phyloP scores from a whole-genome alignment of 176 grass and related monocot species.

The Aechmea fasciata region DNA sequence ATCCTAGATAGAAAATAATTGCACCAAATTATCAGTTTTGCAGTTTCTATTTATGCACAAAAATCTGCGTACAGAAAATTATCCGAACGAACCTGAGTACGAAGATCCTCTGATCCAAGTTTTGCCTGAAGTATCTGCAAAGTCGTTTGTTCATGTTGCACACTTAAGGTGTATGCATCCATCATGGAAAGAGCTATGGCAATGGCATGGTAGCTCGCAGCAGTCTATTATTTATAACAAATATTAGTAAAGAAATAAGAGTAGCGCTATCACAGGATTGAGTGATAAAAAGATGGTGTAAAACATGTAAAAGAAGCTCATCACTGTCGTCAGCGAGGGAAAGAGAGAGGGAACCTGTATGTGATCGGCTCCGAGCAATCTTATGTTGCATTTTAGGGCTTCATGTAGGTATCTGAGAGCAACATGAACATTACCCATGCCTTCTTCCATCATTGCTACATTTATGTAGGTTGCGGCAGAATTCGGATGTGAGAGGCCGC shows the following conservation, averaged over 20 bases:
- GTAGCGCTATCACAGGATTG: background rate
- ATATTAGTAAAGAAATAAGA: slow-evolving; percentile 1
- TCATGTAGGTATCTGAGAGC: slow-evolving; percentile 97
- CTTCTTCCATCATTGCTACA: slow-evolving; percentile 99
- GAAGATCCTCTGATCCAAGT: slow-evolving; percentile 93
- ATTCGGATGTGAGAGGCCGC: slow-evolving; percentile 95
- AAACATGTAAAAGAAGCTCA: too few species aligned
- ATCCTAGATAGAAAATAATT: slow-evolving; percentile 50
- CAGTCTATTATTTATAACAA: slow-evolving; percentile 60
- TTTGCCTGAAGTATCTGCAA: slow-evolving; percentile 92
- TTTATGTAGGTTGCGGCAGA: slow-evolving; percentile 99
- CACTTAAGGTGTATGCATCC: slow-evolving; percentile 84
- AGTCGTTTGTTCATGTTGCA: slow-evolving; percentile 98
- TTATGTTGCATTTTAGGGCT: slow-evolving; percentile 96
- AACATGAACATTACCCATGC: slow-evolving; percentile 98
- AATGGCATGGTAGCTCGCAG: slow-evolving; percentile 99
- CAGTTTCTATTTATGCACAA: background rate
- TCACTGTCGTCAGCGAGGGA: background rate
- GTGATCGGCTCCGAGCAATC: slow-evolving; percentile 94
- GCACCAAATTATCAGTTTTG: slow-evolving; percentile 12
- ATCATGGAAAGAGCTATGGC: slow-evolving; percentile 99
- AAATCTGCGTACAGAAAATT: background rate
- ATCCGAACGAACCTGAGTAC: slow-evolving; percentile 68
- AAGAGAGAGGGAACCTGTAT: slow-evolving; percentile 63
- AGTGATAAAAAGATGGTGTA: background rate